Conservation (phyloP, 257 asterid genomes). For the Solanum etuberosum region DNA sequence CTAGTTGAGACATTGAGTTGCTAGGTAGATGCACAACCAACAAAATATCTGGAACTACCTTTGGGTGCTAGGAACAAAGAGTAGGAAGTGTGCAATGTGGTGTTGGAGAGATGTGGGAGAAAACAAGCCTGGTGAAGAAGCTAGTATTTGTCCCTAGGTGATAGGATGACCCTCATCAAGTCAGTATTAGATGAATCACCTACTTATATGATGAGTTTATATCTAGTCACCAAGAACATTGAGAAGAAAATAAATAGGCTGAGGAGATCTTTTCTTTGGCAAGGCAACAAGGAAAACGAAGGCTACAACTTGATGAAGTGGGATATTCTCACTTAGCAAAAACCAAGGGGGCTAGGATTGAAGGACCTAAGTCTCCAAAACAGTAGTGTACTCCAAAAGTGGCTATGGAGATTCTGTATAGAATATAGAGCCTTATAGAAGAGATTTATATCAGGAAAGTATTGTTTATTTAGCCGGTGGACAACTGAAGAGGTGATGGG, state of each 20-base stretch:
- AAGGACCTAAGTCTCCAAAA: background rate
- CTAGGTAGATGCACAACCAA: no score
- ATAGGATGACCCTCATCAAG: background rate
- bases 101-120: no score
- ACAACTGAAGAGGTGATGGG: background rate
- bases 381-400: background rate
- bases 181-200: no score
- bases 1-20: background rate
- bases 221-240: background rate
- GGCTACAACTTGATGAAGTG: background rate
- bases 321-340: background rate
- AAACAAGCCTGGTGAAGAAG: no score
- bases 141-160: no score
- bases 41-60: no score
- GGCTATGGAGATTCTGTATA: background rate
- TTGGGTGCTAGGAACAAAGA: no score
- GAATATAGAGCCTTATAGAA: background rate
- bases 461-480: background rate
- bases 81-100: no score
- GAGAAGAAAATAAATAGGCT: background rate
- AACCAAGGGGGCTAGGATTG: background rate
- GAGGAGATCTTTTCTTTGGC: background rate
- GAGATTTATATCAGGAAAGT: background rate
- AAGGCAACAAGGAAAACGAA: background rate
- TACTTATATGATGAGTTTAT: background rate